Base-by-base conservation (phyloP, 345 rosid species). In the Barbarea vulgaris region DNA sequence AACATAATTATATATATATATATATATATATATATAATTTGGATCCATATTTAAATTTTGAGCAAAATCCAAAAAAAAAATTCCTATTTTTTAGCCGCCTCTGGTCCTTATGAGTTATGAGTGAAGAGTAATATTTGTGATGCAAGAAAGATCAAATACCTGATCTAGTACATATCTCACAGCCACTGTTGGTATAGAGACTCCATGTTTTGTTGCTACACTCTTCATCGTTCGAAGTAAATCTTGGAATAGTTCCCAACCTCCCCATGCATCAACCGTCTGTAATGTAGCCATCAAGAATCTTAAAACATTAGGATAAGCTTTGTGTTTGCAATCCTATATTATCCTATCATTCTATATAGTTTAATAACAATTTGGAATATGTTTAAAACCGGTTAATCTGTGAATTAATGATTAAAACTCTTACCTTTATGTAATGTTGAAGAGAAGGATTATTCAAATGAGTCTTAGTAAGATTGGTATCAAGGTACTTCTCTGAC, bases 181-280 rank as follows among this genome's bases (percentile, higher is more conserved):
- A 50, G 98, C 98, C 39, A 93, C 97, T 24, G 91, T 82, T 5
- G 98, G 90, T 67, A 93, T 93, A 48, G 93, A 84, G 74, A 89
- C 94, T 31, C 94, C 93, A 61, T 93, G 98, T 80, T 91, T 93
- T 47, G 87, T 25, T 42, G 96, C 87, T 79, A 93, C 58, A 30
- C 50, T 78, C 71, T 91, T 93, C 28, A 91, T 86, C 3, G 90
- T 87, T 80, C 80, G 77, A 67, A 91, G 90, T 77, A 93, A 77
- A 67, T 55, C 82, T 87, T 93, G 98, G 79, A 93, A 93, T 22
- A 73, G 87, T 80, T 82, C 76, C 98, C 98, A 93, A 52, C 93
- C 97, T 89, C 98, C 98, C 97, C 96, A 91, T n/a, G 97, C 94
- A 86, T 93, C 98, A 70, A 93, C 90, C 94, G 87, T 89, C 97